phyloP scores from a whole-genome alignment of 2,329 filamentous ascomycete species.

The Colletotrichum spaethianum region DNA sequence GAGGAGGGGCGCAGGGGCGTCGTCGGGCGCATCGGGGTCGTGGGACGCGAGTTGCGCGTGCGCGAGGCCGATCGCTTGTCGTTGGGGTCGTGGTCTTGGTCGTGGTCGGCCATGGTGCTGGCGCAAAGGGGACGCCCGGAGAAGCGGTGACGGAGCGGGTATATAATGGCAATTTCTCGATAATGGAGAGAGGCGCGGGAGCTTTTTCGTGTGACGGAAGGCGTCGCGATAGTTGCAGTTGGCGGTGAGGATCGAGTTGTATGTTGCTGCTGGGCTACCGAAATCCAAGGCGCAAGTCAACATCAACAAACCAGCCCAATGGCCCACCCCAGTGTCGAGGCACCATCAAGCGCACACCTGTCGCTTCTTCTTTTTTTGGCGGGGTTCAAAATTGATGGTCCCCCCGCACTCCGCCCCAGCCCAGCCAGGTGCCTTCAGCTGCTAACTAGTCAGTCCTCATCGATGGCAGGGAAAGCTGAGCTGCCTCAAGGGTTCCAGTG shows the following conservation, averaged over 20 bases:
- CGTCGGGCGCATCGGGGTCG: constrained; percentile 91
- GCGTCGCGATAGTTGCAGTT: background rate
- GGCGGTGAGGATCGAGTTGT: background rate
- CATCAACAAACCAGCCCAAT: constrained; percentile 14
- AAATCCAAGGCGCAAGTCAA: background rate
- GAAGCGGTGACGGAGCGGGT: background rate
- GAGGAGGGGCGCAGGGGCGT: constrained; percentile 93
- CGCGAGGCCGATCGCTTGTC: constrained; percentile 70
- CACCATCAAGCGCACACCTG: background rate
- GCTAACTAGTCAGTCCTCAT: background rate
- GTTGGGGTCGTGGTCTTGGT: constrained; percentile 42
- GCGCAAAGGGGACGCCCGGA: background rate
- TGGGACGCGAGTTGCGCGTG: constrained; percentile 80
- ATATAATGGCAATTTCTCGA: background rate
- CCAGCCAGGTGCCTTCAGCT: background rate
- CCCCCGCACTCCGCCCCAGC: constrained; percentile 8
- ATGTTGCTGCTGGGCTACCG: background rate
- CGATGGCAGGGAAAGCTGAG: background rate
- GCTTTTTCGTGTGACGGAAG: background rate
- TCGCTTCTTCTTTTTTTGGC: background rate
- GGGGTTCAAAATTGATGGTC: background rate
- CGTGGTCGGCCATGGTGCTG: constrained; percentile 42
- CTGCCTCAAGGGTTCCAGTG: background rate
- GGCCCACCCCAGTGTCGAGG: background rate
- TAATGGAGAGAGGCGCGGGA: background rate